These are phyloP conservation scores for Paecilomyces sp. DNA, from an alignment of 2,329 filamentous ascomycete genomes.

Conservation along the genomic window DNA sequence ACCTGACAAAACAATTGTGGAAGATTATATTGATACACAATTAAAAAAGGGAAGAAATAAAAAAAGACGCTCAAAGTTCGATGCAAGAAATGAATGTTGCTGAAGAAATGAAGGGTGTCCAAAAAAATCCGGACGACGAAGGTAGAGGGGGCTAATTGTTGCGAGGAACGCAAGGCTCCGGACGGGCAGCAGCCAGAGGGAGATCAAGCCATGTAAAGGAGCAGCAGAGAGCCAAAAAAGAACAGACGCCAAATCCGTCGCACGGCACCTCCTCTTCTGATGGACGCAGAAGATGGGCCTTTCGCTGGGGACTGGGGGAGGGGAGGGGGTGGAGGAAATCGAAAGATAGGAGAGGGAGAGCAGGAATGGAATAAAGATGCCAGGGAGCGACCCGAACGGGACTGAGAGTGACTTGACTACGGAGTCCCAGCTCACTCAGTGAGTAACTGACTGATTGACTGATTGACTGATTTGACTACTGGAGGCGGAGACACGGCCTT, in stretches of 20 bases:
- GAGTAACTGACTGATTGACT: too few relatives aligned
- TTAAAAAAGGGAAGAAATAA: neutral
- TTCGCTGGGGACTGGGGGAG: constrained; percentile 12
- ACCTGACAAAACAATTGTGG: constrained; percentile 6
- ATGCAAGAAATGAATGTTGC: constrained; percentile 4
- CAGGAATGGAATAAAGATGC: constrained; percentile 18
- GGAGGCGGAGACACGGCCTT: neutral
- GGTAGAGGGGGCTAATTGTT: constrained; percentile 4
- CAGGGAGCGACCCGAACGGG: constrained; percentile 15
- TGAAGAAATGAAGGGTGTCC: constrained; percentile 1
- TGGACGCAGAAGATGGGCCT: constrained; percentile 22
- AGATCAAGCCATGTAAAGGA: constrained; percentile 25
- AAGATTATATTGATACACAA: constrained; percentile 3
- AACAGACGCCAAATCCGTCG: constrained; percentile 19
- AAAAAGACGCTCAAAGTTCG: constrained; percentile 1
- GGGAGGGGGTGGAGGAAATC: constrained; percentile 8
- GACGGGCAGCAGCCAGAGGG: constrained; percentile 14
- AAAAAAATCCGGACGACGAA: neutral
- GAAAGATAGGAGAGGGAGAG: constrained; percentile 12
- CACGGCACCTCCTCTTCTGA: constrained; percentile 21
- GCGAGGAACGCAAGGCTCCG: constrained; percentile 19
- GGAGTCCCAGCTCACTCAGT: too few relatives aligned
- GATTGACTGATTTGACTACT: neutral
- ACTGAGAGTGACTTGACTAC: neutral
- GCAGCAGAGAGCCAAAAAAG: constrained; percentile 8